Conservation (phyloP, 306 rosid genomes). For the Quercus rubra region DNA sequence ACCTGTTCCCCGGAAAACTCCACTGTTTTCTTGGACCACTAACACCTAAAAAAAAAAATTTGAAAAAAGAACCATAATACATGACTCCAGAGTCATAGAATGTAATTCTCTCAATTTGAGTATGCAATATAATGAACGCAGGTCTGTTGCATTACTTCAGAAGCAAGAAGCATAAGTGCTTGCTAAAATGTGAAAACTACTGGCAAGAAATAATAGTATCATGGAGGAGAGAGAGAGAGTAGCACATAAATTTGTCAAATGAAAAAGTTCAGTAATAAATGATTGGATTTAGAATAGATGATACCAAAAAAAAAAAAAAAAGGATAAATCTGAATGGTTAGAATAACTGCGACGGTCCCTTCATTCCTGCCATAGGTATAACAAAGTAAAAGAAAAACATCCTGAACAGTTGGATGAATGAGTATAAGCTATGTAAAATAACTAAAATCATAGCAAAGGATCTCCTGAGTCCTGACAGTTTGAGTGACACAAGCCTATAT, state of each 20-base stretch:
- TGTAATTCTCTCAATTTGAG: not conserved
- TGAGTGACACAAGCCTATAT: no score
- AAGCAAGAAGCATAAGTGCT: not conserved
- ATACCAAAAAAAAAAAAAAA: no score
- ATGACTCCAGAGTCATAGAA: not conserved
- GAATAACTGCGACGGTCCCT: no score
- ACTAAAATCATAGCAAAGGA: no score
- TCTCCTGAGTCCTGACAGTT: no score
- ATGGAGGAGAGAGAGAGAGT: not conserved
- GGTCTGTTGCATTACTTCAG: not conserved
- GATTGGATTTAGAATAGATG: no score
- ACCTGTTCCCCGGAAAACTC: constrained; percentile 53
- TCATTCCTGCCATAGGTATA: no score
- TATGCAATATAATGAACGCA: not conserved
- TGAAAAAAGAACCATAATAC: constrained; percentile 4
- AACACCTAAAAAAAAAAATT: constrained; percentile 39
- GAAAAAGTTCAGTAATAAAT: not conserved
- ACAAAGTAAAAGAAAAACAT: no score
- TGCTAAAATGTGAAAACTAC: not conserved
- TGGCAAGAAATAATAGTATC: not conserved
- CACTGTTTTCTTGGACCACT: constrained; percentile 83
- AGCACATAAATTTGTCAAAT: not conserved
- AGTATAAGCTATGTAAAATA: no score
- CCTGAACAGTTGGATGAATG: no score
- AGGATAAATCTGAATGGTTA: no score